Evolutionary conservation across 352 stramenopile genomes (phyloP).

Genomic region (Globisporangium emineosum): DNA sequence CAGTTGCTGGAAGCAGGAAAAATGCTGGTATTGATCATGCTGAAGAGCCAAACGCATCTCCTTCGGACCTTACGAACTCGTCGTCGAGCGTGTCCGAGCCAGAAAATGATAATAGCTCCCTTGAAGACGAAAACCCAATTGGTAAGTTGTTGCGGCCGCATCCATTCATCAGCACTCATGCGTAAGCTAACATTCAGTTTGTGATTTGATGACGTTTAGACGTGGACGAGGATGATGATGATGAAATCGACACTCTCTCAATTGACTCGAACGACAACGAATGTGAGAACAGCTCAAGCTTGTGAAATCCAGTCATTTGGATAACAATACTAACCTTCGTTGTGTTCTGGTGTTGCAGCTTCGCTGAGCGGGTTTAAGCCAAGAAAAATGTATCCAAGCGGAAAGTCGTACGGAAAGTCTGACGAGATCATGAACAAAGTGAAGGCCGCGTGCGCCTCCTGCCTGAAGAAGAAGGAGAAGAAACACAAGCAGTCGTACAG

Average conservation of each 20-base stretch:
- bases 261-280: conserved; percentile 11
- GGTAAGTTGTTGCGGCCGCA: not conserved
- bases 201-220: not conserved
- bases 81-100: conserved; percentile 16
- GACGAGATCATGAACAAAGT: conserved; percentile 18
- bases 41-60: conserved; percentile 11
- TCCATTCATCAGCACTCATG: not conserved
- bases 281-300: not conserved
- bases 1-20: conserved; percentile 17
- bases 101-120: conserved; percentile 18
- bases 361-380: conserved; percentile 10
- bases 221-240: conserved; percentile 24
- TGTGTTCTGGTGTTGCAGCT: not conserved
- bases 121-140: conserved; percentile 18
- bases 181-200: conserved; percentile 2
- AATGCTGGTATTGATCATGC: not conserved
- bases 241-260: conserved; percentile 19
- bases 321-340: not conserved
- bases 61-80: conserved; percentile 12
- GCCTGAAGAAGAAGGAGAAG: conserved; percentile 12
- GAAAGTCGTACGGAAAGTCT: conserved; percentile 21
- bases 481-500: not conserved
- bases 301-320: not conserved
- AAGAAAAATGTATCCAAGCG: conserved; percentile 11
- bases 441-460: conserved; percentile 16